phyloP scores from a whole-genome alignment of 352 stramenopile species.

The Globisporangium polare region DNA sequence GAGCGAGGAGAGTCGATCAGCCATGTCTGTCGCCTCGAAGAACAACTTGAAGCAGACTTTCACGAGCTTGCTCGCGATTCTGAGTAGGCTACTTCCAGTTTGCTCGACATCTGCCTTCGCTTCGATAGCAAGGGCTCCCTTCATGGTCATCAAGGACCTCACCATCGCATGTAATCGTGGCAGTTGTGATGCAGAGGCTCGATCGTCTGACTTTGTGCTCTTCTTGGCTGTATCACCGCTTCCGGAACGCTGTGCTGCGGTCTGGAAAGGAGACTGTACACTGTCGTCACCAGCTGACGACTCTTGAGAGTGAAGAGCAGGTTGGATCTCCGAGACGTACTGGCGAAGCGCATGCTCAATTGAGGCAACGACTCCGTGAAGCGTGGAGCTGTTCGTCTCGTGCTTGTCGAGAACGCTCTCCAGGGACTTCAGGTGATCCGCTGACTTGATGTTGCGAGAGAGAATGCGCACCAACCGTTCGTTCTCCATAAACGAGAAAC shows the following conservation, averaged over 20 bases:
- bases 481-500: conserved; percentile 68
- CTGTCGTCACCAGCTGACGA: neutral
- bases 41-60: conserved; percentile 50
- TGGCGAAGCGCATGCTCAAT: conserved; percentile 34
- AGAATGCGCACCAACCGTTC: conserved; percentile 72
- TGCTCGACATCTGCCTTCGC: neutral
- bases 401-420: conserved; percentile 47
- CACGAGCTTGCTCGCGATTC: conserved; percentile 31
- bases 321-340: conserved; percentile 19
- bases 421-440: conserved; percentile 45
- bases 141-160: conserved; percentile 26
- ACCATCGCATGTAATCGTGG: conserved; percentile 5
- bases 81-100: conserved; percentile 19
- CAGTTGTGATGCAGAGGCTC: neutral
- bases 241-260: conserved; percentile 6
- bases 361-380: conserved; percentile 27
- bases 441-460: conserved; percentile 57
- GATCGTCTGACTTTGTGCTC: neutral
- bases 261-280: conserved; percentile 10
- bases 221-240: neutral
- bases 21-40: conserved; percentile 66
- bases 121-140: conserved; percentile 15
- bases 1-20: conserved; percentile 39
- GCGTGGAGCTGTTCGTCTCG: conserved; percentile 26
- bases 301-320: conserved; percentile 10